These are phyloP conservation scores for Trypanosoma melophagium DNA, from an alignment of 208 protist genomes.

Conservation along the genomic window DNA sequence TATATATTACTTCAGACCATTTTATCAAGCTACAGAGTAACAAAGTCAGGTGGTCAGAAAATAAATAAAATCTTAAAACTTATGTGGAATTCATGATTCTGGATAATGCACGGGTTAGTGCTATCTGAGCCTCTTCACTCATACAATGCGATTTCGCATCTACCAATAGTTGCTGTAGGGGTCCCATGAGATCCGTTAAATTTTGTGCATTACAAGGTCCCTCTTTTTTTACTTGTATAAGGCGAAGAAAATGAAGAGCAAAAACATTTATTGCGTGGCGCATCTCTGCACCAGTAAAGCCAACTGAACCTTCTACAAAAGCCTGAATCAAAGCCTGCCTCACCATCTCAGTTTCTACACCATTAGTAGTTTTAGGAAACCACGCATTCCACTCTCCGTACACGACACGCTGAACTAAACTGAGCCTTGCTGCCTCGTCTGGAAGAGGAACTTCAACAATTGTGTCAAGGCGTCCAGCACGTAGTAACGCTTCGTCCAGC, in stretches of 20 bases:
- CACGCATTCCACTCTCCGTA: conserved; percentile 63
- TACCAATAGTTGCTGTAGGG: too few species aligned
- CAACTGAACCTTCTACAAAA: conserved; percentile 48
- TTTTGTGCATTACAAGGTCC: too few species aligned
- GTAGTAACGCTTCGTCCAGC: conserved; percentile 71
- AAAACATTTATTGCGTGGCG: conserved; percentile 54
- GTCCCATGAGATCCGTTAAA: too few species aligned
- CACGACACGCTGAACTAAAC: conserved; percentile 49
- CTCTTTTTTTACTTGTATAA: conserved; percentile 17
- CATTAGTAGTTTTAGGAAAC: conserved; percentile 19
- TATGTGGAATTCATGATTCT: too few species aligned
- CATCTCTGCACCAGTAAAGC: conserved; percentile 58
- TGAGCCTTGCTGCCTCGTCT: conserved; percentile 41
- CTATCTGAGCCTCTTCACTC: too few species aligned
- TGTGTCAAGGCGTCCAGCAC: conserved; percentile 79
- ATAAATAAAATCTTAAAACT: too few species aligned
- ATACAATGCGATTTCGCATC: too few species aligned
- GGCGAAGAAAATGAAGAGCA: conserved; percentile 43
- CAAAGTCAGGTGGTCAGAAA: too few species aligned
- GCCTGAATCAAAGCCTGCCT: conserved; percentile 30
- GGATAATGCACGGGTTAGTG: too few species aligned
- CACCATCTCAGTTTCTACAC: background rate
- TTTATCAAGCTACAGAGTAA: too few species aligned
- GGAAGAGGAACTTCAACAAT: conserved; percentile 68
- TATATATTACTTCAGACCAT: too few species aligned